These are phyloP conservation scores for Patellaria atrata DNA, from an alignment of 495 filamentous ascomycete genomes.

Conservation along the genomic window DNA sequence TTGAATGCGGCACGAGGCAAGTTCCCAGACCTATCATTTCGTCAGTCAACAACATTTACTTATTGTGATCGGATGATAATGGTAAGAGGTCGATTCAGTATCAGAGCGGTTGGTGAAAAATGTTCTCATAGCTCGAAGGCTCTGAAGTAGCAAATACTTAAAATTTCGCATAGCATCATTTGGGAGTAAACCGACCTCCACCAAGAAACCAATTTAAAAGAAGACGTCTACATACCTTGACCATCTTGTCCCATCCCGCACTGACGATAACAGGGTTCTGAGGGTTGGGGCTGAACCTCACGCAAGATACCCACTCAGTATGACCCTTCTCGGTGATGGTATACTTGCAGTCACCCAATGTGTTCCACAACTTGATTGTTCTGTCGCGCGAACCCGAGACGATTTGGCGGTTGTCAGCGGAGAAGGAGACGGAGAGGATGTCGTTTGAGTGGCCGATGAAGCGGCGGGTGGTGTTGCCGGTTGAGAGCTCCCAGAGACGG, in stretches of 20 bases:
- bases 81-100: slow-evolving; percentile 24
- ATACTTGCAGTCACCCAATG: slow-evolving; percentile 99
- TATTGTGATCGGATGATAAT: slow-evolving; percentile 2
- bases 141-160: slow-evolving; percentile 99
- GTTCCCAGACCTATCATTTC: slow-evolving; percentile 79
- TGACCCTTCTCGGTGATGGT: slow-evolving; percentile 99
- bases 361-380: slow-evolving; percentile 99
- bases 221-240: slow-evolving; percentile 65
- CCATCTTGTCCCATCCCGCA: slow-evolving; percentile 98
- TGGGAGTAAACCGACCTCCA: slow-evolving; percentile 22
- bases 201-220: slow-evolving; percentile 12
- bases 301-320: slow-evolving; percentile 98
- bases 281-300: slow-evolving; percentile 98
- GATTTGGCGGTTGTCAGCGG: slow-evolving; percentile 99
- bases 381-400: slow-evolving; percentile 96
- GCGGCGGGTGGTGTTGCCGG: slow-evolving; percentile 86
- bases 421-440: slow-evolving; percentile 99
- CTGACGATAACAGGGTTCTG: slow-evolving; percentile 99
- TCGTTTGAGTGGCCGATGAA: slow-evolving; percentile 99
- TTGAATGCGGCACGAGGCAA: slow-evolving; percentile 96
- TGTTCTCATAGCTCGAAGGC: slow-evolving; percentile 95
- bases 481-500: slow-evolving; percentile 96
- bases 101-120: slow-evolving; percentile 84
- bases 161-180: slow-evolving; percentile 80
- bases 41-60: neutral